A percentile compares a stretch with the other conserved stretches of the same genome.
These are phyloP conservation scores for Psilocybe cyanescens DNA, from an alignment of 768 basidiomycete genomes.

Conservation along the genomic window DNA sequence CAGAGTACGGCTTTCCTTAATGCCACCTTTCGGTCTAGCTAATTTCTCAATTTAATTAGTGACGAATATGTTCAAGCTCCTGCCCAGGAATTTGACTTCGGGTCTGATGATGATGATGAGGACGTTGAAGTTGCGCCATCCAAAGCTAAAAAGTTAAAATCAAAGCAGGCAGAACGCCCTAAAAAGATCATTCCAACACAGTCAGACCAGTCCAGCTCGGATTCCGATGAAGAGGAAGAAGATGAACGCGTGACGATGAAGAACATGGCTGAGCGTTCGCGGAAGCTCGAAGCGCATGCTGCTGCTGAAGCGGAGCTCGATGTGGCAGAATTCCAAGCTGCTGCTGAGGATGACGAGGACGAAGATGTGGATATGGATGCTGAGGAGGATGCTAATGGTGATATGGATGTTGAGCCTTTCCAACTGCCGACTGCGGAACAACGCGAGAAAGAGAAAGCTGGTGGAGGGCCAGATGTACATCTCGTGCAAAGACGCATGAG, in stretches of 20 bases:
- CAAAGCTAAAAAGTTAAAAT: constrained; percentile 56
- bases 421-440: constrained; percentile 73
- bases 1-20: constrained; percentile 19
- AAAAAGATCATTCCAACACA: constrained; percentile 53
- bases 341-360: constrained; percentile 51
- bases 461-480: constrained; percentile 73
- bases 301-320: constrained; percentile 73
- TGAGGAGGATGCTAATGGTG: constrained; percentile 51
- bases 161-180: constrained; percentile 54
- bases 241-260: constrained; percentile 67
- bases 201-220: constrained; percentile 41
- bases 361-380: constrained; percentile 45
- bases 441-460: constrained; percentile 70
- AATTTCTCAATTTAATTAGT: constrained; percentile 31
- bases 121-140: constrained; percentile 36
- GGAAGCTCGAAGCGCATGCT: constrained; percentile 71
- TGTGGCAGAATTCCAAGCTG: constrained; percentile 64
- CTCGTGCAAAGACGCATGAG: constrained; percentile 81
- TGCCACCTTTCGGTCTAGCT: constrained; percentile 7
- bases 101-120: constrained; percentile 64
- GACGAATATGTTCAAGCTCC: constrained; percentile 54
- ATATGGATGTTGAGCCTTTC: constrained; percentile 50
- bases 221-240: constrained; percentile 50
- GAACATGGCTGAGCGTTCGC: constrained; percentile 84
- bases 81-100: constrained; percentile 66